Percentiles rank a stretch among this genome's conserved stretches.
These are phyloP conservation scores for Trichophyton simii DNA, from an alignment of 2,329 filamentous ascomycete species.

Conservation along the genomic window DNA sequence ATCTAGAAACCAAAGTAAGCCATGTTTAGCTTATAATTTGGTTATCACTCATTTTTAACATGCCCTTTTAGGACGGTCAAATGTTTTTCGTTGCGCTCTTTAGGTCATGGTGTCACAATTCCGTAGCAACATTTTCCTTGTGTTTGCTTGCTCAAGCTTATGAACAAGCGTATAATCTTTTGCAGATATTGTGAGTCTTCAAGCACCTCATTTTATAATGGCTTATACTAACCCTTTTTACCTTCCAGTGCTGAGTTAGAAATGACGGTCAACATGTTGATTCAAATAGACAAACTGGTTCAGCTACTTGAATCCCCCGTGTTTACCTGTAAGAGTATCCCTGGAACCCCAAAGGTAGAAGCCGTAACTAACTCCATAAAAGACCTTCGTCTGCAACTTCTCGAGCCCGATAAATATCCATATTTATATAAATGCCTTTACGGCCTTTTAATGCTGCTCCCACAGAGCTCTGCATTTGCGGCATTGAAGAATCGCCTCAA, in stretches of 20 bases:
- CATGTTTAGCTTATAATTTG: not conserved
- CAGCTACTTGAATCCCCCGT: slow-evolving; percentile 94
- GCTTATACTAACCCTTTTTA: not conserved
- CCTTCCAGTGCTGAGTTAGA: slow-evolving; percentile 71
- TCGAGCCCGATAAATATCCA: slow-evolving; percentile 90
- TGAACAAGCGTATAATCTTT: slow-evolving; percentile 88
- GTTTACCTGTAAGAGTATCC: slow-evolving; percentile 66
- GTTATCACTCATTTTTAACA: slow-evolving; percentile 15
- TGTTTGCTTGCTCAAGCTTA: slow-evolving; percentile 94
- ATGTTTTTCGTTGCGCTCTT: slow-evolving; percentile 90
- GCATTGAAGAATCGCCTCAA: slow-evolving; percentile 93
- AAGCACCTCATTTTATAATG: not conserved
- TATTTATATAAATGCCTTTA: slow-evolving; percentile 97
- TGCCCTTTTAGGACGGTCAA: slow-evolving; percentile 60
- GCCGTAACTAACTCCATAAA: not conserved
- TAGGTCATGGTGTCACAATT: slow-evolving; percentile 96
- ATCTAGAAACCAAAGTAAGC: slow-evolving; percentile 67
- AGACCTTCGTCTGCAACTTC: slow-evolving; percentile 87
- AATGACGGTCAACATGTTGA: slow-evolving; percentile 97
- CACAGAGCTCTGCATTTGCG: slow-evolving; percentile 92
- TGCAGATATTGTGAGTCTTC: slow-evolving; percentile 73
- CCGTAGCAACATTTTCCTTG: slow-evolving; percentile 90
- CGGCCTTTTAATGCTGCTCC: slow-evolving; percentile 92
- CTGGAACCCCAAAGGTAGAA: not conserved
- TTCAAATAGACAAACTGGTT: slow-evolving; percentile 96